These are phyloP conservation scores for Aechmea fasciata DNA, from an alignment of 176 grass and related monocot species.

Conservation along the genomic window DNA sequence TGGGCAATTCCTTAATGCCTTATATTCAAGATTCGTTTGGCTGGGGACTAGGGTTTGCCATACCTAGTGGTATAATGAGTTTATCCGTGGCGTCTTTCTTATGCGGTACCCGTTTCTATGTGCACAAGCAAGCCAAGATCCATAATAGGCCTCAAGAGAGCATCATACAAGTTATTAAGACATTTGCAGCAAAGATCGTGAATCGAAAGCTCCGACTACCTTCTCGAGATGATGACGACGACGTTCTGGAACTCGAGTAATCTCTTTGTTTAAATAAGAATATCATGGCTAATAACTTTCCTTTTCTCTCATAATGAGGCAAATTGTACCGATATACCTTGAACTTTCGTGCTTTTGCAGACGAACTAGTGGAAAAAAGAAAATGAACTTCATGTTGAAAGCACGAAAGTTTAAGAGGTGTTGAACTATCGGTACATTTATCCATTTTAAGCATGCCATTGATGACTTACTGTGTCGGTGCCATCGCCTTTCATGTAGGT, in stretches of 20 bases:
- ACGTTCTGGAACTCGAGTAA: slow-evolving; percentile 55
- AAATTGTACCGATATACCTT: no score
- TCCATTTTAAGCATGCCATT: no score
- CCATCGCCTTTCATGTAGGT: slow-evolving; percentile 23
- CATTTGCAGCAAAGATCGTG: slow-evolving; percentile 2
- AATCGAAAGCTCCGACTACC: slow-evolving; percentile 23
- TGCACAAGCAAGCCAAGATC: slow-evolving; percentile 25
- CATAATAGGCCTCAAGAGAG: background rate
- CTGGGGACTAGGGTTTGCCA: slow-evolving; percentile 79
- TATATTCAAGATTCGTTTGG: slow-evolving; percentile 75
- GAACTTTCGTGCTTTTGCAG: no score
- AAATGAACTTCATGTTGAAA: background rate
- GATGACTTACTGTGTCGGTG: no score
- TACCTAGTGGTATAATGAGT: slow-evolving; percentile 58
- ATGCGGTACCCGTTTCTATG: slow-evolving; percentile 49
- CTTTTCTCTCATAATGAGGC: no score
- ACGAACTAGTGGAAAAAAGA: no score
- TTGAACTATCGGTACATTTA: no score
- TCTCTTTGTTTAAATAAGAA: background rate
- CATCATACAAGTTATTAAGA: slow-evolving; percentile 36
- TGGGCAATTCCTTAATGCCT: slow-evolving; percentile 75
- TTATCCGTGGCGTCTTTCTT: slow-evolving; percentile 51
- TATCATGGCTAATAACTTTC: background rate
- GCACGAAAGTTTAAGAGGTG: no score
- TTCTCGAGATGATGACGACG: slow-evolving; percentile 23